A percentile compares a stretch with the other conserved stretches of the same genome.
These are phyloP conservation scores for Saccharum spontaneum DNA, from an alignment of 176 grass and related monocot genomes.

Conservation along the genomic window DNA sequence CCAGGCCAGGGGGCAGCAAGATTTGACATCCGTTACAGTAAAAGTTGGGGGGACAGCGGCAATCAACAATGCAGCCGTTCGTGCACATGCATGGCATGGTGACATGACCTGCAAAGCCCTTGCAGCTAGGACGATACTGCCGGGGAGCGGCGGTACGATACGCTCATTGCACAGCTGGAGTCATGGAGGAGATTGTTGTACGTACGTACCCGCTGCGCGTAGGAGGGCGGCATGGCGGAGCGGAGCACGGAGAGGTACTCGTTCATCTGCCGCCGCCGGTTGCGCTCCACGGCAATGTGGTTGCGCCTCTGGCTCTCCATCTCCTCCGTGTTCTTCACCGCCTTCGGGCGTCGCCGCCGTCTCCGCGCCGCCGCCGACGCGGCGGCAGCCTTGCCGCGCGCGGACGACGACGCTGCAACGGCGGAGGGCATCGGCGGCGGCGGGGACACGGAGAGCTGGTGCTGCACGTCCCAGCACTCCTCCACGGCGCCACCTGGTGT, in stretches of 20 bases:
- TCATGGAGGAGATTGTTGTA: not conserved
- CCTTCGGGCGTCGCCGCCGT: conserved; percentile 29
- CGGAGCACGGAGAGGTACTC: conserved; percentile 91
- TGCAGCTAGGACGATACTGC: conserved; percentile 15
- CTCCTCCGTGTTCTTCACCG: conserved; percentile 53
- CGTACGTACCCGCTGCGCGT: conserved; percentile 78
- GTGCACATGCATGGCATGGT: conserved; percentile 22
- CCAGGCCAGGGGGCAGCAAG: conserved; percentile 25
- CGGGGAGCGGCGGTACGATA: not conserved
- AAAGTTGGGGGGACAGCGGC: conserved; percentile 25
- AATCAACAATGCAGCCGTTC: conserved; percentile 35
- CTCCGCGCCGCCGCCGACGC: conserved; percentile 1
- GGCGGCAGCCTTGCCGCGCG: conserved; percentile 9
- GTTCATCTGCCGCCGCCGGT: conserved; percentile 96
- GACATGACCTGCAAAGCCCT: conserved; percentile 29
- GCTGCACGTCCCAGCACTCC: conserved; percentile 33
- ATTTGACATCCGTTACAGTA: conserved; percentile 46
- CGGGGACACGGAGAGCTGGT: not conserved
- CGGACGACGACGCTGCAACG: not conserved
- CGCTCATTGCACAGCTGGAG: not conserved
- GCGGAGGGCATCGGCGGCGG: not conserved
- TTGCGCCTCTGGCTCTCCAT: conserved; percentile 54
- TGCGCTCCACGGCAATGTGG: conserved; percentile 98
- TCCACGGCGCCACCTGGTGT: not conserved
- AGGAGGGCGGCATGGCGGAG: conserved; percentile 81